Percentiles rank a stretch among this genome's conserved stretches.
These are phyloP conservation scores for Termitomyces sp. DNA, from an alignment of 768 basidiomycete genomes.

Conservation along the genomic window DNA sequence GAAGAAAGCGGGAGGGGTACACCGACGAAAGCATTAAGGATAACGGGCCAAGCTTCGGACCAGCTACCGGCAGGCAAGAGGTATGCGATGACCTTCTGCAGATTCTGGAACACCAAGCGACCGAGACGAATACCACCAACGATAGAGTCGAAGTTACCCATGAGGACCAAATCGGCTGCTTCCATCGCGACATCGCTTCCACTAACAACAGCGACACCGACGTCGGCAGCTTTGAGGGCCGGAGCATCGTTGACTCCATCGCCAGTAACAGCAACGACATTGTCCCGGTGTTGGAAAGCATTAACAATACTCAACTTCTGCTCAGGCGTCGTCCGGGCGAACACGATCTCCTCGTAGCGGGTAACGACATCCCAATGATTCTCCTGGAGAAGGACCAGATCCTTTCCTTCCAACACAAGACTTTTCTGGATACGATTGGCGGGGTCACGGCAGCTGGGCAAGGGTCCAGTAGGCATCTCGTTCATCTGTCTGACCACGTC, in stretches of 20 bases:
- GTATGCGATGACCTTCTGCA: constrained; percentile 45
- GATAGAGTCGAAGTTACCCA: constrained; percentile 48
- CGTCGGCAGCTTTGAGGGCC: constrained; percentile 45
- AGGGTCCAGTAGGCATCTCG: constrained; percentile 2
- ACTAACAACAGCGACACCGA: constrained; percentile 50
- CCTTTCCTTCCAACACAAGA: constrained; percentile 39
- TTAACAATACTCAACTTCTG: constrained; percentile 56
- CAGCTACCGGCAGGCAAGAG: constrained; percentile 50
- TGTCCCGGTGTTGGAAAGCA: constrained; percentile 40
- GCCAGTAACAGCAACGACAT: constrained; percentile 48
- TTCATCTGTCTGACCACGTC: constrained; percentile 8
- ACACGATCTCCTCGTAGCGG: constrained; percentile 38
- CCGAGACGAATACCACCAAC: constrained; percentile 54
- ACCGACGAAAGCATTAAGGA: constrained; percentile 51
- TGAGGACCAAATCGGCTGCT: constrained; percentile 37
- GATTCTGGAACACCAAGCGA: constrained; percentile 52
- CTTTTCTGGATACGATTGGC: constrained; percentile 31
- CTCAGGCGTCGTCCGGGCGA: constrained; percentile 50
- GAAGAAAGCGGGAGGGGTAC: constrained; percentile 54
- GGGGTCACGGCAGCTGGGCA: not conserved
- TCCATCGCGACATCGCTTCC: constrained; percentile 45
- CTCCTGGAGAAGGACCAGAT: constrained; percentile 27
- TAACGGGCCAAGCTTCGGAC: constrained; percentile 52
- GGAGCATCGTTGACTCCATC: constrained; percentile 57
- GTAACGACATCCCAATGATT: constrained; percentile 36